These are phyloP conservation scores for Solanum gracilifrons DNA, from an alignment of 257 asterid species.

Conservation along the genomic window DNA sequence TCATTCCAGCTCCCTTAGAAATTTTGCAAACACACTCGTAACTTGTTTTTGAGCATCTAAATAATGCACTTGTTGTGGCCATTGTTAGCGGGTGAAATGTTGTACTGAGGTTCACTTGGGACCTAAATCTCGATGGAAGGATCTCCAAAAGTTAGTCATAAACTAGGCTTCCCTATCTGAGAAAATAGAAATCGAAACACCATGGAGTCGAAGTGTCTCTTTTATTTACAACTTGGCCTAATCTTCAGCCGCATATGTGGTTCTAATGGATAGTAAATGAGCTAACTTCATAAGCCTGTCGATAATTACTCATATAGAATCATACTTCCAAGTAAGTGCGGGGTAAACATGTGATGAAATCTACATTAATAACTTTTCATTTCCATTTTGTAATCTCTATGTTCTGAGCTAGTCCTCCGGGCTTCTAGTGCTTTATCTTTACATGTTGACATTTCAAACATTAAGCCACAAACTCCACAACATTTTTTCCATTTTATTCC, in stretches of 20 bases:
- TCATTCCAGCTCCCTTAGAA: background rate
- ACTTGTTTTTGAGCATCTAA: background rate
- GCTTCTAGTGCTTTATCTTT: too few relatives aligned
- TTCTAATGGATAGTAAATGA: background rate
- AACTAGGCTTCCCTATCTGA: background rate
- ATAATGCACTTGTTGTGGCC: background rate
- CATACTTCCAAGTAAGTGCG: background rate
- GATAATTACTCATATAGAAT: background rate
- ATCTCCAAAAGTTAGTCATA: background rate
- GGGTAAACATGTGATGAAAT: background rate
- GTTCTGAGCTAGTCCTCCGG: background rate
- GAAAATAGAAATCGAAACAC: background rate
- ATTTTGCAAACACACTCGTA: background rate
- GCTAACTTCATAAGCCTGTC: background rate
- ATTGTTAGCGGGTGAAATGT: background rate
- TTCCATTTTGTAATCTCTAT: background rate
- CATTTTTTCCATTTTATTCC: too few relatives aligned
- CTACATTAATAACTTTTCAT: background rate
- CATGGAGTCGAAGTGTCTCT: background rate
- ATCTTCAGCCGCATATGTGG: too few relatives aligned
- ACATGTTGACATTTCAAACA: too few relatives aligned
- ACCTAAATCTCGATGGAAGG: background rate
- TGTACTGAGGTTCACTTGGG: background rate
- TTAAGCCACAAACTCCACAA: background rate
- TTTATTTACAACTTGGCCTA: background rate